These are phyloP conservation scores for Nematocida sp. DNA, from an alignment of 371 early-diverging fungal species.

Conservation along the genomic window DNA sequence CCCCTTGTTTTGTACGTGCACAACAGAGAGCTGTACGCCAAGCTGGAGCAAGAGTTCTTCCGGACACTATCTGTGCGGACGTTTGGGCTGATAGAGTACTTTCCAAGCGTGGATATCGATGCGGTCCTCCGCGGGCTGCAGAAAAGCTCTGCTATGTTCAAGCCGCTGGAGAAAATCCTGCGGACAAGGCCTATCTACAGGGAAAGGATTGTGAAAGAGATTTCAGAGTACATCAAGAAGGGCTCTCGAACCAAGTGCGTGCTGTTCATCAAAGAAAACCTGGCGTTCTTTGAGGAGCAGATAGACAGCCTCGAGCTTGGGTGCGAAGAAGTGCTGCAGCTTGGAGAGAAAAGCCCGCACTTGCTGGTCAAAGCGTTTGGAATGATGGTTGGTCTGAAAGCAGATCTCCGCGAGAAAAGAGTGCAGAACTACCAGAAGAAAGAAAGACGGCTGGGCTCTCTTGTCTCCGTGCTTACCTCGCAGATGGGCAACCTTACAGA, in stretches of 20 bases:
- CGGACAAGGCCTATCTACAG: conserved; percentile 10
- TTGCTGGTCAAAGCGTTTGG: conserved; percentile 3
- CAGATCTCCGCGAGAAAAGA: conserved; percentile 14
- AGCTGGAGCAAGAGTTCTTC: conserved; percentile 14
- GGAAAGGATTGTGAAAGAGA: conserved; percentile 14
- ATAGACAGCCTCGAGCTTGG: conserved; percentile 9
- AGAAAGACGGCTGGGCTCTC: conserved; percentile 9
- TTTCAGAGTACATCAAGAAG: conserved; percentile 22
- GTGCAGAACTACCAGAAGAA: conserved; percentile 18
- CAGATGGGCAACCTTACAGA: conserved; percentile 15
- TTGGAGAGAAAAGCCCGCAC: neutral
- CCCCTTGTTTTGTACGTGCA: conserved; percentile 6
- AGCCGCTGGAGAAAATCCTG: conserved; percentile 3
- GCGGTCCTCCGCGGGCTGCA: neutral
- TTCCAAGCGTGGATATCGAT: conserved; percentile 33
- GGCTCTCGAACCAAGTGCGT: conserved; percentile 25
- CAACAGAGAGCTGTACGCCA: conserved; percentile 8
- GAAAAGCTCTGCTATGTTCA: conserved; percentile 16
- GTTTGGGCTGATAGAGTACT: neutral
- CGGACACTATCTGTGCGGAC: neutral
- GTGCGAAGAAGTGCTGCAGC: conserved; percentile 17
- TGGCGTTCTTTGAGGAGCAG: conserved; percentile 1
- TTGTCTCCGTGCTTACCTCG: neutral
- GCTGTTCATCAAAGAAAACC: conserved; percentile 20
- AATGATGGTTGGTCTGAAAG: conserved; percentile 5